Conservation (phyloP, 2,329 filamentous ascomycete species). For the Diplodia seriata region DNA sequence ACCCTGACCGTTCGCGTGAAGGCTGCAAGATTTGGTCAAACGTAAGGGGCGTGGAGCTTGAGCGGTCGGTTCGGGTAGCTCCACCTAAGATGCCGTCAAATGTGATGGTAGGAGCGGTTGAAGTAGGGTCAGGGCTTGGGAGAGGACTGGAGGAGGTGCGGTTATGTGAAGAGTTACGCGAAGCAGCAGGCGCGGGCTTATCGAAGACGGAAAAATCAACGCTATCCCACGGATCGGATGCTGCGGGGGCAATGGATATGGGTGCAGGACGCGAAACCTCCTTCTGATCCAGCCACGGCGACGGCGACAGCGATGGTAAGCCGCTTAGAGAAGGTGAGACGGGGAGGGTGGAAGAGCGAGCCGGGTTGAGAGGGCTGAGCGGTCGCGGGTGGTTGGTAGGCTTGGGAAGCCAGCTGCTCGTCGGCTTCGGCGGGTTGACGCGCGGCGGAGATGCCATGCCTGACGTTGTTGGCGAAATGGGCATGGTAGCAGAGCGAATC, state of each 20-base stretch:
- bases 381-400: neutral
- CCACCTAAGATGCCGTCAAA: slow-evolving; percentile 22
- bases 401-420: slow-evolving; percentile 14
- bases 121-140: slow-evolving; percentile 11
- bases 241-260: slow-evolving; percentile 23
- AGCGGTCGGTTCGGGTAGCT: slow-evolving; percentile 33
- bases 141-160: slow-evolving; percentile 22
- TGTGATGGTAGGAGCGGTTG: slow-evolving; percentile 18
- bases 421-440: slow-evolving; percentile 9
- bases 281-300: neutral
- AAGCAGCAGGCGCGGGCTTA: slow-evolving; percentile 1
- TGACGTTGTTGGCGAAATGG: slow-evolving; percentile 12
- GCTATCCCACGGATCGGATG: slow-evolving; percentile 36
- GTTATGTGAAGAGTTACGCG: neutral
- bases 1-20: neutral
- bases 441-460: slow-evolving; percentile 1
- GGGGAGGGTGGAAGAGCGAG: slow-evolving; percentile 20
- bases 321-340: slow-evolving; percentile 7
- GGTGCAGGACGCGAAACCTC: neutral
- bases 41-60: slow-evolving; percentile 21
- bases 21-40: slow-evolving; percentile 31
- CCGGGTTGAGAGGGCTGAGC: slow-evolving; percentile 23
- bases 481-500: slow-evolving; percentile 15
- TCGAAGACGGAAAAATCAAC: slow-evolving; percentile 43
- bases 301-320: slow-evolving; percentile 3